A percentile compares a stretch with the other conserved stretches of the same genome.
These are phyloP conservation scores for Ananas comosus DNA, from an alignment of 176 grass and related monocot genomes.

Conservation along the genomic window DNA sequence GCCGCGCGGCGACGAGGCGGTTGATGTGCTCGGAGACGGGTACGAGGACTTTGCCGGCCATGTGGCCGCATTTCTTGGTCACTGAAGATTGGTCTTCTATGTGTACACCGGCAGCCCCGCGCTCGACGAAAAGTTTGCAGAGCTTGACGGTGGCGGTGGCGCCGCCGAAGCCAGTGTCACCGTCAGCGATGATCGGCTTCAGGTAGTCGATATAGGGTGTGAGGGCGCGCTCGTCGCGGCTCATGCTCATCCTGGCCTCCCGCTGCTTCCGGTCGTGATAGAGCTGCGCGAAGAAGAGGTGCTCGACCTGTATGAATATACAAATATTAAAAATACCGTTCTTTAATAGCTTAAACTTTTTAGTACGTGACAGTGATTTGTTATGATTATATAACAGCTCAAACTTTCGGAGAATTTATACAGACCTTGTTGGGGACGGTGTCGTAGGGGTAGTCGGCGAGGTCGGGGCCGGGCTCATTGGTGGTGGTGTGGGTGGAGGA, in stretches of 20 bases:
- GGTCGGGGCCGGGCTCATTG: conserved; percentile 77
- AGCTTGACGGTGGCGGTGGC: conserved; percentile 85
- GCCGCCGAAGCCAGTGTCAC: conserved; percentile 78
- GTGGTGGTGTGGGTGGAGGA: conserved; percentile 86
- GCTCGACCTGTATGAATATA: conserved; percentile 29
- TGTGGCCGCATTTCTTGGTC: conserved; percentile 89
- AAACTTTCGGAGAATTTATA: neutral
- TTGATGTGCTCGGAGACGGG: conserved; percentile 69
- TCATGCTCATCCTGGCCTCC: conserved; percentile 71
- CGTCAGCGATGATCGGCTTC: conserved; percentile 76
- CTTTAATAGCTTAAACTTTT: no score
- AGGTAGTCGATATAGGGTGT: conserved; percentile 54
- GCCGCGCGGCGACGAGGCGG: conserved; percentile 73
- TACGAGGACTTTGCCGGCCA: conserved; percentile 90
- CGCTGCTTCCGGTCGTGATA: conserved; percentile 84
- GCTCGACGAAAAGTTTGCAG: conserved; percentile 94
- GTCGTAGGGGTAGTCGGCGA: conserved; percentile 98
- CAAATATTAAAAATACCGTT: no score
- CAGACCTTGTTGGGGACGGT: conserved; percentile 66
- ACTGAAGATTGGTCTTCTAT: conserved; percentile 90
- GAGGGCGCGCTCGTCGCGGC: conserved; percentile 24
- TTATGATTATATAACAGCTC: neutral
- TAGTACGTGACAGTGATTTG: no score
- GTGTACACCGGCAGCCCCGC: conserved; percentile 74
- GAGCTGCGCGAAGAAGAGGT: conserved; percentile 74